Evolutionary conservation across 2,329 filamentous ascomycete genomes (phyloP), one percentile per base, ranked within the genome.

Genomic region (Lithohypha guttulata): DNA sequence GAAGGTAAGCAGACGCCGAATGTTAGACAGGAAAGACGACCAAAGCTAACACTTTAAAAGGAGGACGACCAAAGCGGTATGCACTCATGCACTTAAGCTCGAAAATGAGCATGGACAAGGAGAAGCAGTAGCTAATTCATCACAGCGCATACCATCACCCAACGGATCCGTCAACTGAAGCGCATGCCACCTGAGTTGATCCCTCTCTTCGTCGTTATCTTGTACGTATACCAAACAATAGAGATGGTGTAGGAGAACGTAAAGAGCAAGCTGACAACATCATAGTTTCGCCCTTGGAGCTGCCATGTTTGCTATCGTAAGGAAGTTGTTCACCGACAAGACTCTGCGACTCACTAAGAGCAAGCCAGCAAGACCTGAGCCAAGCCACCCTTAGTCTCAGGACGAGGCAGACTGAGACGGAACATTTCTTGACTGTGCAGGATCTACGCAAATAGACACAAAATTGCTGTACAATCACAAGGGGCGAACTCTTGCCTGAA

Each of bases 61-160:
- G 77, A 77, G 61, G 73, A 79, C 60, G 68, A 71, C 58, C 73
- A 79, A 48, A 68, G 70, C 58, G 75, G 75, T 79, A 72, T 51
- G 6, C 31, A 8, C n/a, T 14, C 11, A 9, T 23, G 8, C 13
- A 18, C 21, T 7, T 15, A 35, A 10, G 13, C 14, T 19, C 31
- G 13, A 20, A n/a, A 28, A 39, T 13, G 21, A 26, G 25, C 27
- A 27, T 2, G 23, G n/a, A 37, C 38, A 38, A 46, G 40, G 49
- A 35, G 56, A 45, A 59, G 48, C 34, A 17, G 34, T 46, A n/a
- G n/a, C n/a, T n/a, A n/a, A n/a, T n/a, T n/a, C n/a, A n/a, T n/a
- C n/a, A 41, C 48, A 98, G 91, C 85, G 61, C 91, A 96, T 71
- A 95, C 89, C 56, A 78, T 96, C 65, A 94, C 89, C 52, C 91